Percentiles rank a stretch among this genome's conserved stretches.
phyloP scores from a whole-genome alignment of 2,329 filamentous ascomycete species.

The Ceratocystis diversiconidia region DNA sequence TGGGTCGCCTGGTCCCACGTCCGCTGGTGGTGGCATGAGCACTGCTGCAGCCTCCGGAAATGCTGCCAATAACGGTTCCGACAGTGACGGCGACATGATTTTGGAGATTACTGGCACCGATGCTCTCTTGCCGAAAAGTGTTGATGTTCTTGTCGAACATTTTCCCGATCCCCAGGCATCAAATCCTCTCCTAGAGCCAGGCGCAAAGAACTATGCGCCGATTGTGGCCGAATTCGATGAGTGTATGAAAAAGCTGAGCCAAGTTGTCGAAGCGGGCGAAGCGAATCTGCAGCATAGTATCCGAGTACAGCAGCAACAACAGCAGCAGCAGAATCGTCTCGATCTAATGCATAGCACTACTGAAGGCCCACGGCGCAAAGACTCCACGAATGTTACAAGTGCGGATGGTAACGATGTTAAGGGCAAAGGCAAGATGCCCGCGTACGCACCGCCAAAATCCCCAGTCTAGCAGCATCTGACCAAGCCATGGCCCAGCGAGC shows the following conservation, averaged over 20 bases:
- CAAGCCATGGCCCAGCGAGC: too few species aligned
- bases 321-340: constrained; percentile 12
- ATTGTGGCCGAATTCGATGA: constrained; percentile 44
- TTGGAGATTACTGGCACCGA: constrained; percentile 13
- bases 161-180: constrained; percentile 10
- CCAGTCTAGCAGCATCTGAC: not conserved
- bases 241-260: constrained; percentile 40
- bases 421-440: constrained; percentile 1
- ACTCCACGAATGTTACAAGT: constrained; percentile 16
- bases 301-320: constrained; percentile 15
- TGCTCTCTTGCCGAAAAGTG: not conserved
- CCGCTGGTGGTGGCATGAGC: constrained; percentile 32
- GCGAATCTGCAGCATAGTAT: constrained; percentile 27
- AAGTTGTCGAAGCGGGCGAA: constrained; percentile 39
- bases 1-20: constrained; percentile 28
- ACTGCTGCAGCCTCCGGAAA: constrained; percentile 10
- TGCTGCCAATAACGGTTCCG: not conserved
- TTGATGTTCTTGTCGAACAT: not conserved
- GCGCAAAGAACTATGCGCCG: constrained; percentile 31
- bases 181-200: constrained; percentile 20
- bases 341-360: not conserved
- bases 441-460: not conserved
- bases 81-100: constrained; percentile 11
- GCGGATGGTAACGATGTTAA: not conserved
- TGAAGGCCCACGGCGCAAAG: not conserved